These are phyloP conservation scores for Circinella minor DNA, from an alignment of 371 early-diverging fungal genomes.

Conservation along the genomic window DNA sequence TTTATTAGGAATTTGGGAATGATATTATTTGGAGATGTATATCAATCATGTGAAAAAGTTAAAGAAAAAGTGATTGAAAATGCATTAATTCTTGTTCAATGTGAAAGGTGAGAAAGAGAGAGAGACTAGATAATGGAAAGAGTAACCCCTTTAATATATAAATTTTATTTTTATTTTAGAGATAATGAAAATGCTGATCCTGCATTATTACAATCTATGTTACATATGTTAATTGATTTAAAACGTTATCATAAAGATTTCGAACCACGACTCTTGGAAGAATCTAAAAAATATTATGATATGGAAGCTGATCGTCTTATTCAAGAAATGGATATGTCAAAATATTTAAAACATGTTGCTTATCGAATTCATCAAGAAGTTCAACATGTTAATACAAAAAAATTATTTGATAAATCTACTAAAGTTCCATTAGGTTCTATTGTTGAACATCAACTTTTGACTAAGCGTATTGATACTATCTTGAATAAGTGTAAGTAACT, in stretches of 20 bases:
- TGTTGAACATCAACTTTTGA: conserved; percentile 72
- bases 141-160: background rate
- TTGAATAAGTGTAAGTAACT: conserved; percentile 61
- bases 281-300: conserved; percentile 71
- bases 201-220: conserved; percentile 58
- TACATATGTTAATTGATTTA: conserved; percentile 86
- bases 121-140: background rate
- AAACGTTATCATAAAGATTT: conserved; percentile 73
- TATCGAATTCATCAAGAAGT: conserved; percentile 75
- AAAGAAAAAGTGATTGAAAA: conserved; percentile 57
- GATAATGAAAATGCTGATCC: conserved; percentile 58
- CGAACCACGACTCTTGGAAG: conserved; percentile 66
- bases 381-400: conserved; percentile 56
- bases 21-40: conserved; percentile 68
- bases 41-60: conserved; percentile 56
- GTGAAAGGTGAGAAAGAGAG: conserved; percentile 54
- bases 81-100: conserved; percentile 57
- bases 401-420: conserved; percentile 80
- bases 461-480: conserved; percentile 65
- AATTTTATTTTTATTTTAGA: no score
- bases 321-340: conserved; percentile 59
- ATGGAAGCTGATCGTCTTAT: conserved; percentile 68
- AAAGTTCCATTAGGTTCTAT: conserved; percentile 65
- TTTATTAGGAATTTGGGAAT: conserved; percentile 76
- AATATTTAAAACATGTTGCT: conserved; percentile 72